A percentile compares a stretch with the other conserved stretches of the same genome.
phyloP scores from a whole-genome alignment of 2,329 filamentous ascomycete species.

The Paramyrothecium sp. region DNA sequence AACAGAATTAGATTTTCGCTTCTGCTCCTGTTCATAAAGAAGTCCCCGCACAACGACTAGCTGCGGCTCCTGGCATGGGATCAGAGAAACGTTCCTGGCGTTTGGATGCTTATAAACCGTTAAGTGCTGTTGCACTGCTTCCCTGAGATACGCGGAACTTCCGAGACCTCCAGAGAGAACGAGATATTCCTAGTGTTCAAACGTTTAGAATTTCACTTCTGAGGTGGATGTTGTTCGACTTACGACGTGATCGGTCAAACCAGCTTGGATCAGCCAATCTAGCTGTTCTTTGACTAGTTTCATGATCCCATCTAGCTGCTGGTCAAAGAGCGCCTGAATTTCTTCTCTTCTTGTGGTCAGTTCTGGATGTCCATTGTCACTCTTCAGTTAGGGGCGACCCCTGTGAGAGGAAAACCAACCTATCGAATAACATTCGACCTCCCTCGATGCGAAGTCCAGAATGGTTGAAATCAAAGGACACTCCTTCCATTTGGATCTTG shows the following conservation, averaged over 20 bases:
- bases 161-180: conserved; percentile 41
- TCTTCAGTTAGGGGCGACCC: too few species aligned
- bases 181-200: conserved; percentile 32
- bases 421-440: conserved; percentile 31
- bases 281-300: conserved; percentile 33
- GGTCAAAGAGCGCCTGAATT: conserved; percentile 37
- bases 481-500: conserved; percentile 42
- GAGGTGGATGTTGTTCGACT: conserved; percentile 3
- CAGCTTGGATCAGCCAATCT: conserved; percentile 28
- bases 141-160: conserved; percentile 40
- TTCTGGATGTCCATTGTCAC: background rate
- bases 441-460: conserved; percentile 29
- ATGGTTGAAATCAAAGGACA: conserved; percentile 32
- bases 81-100: conserved; percentile 26
- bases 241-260: conserved; percentile 27
- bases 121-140: conserved; percentile 32
- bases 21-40: conserved; percentile 49
- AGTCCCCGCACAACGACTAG: conserved; percentile 54
- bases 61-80: conserved; percentile 49
- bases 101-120: conserved; percentile 2
- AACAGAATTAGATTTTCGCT: conserved; percentile 34
- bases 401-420: conserved; percentile 12
- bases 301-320: conserved; percentile 36
- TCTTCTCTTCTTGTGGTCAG: conserved; percentile 25
- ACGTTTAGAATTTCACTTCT: background rate